A percentile compares a stretch with the other conserved stretches of the same genome.
Evolutionary conservation across 1,284 basidiomycete species (phyloP).

Genomic region (Wallemia hederae): DNA sequence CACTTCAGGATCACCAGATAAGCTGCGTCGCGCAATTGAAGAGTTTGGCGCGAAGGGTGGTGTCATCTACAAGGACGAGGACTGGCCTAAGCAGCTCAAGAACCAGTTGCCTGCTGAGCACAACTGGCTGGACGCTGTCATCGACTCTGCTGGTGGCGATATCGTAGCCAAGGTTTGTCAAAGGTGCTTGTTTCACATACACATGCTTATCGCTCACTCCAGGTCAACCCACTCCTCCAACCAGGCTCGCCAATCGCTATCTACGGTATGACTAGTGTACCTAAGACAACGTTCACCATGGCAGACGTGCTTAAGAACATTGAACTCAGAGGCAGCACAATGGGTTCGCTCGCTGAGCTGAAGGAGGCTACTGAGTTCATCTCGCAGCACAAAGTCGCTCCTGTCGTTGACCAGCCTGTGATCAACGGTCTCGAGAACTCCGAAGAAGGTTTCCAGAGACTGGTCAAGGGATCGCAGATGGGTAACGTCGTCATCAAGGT

Average conservation of each 20-base stretch:
- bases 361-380: conserved; percentile 40
- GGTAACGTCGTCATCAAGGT: conserved; percentile 39
- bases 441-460: conserved; percentile 37
- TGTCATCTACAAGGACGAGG: conserved; percentile 34
- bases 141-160: conserved; percentile 53
- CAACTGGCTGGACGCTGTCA: conserved; percentile 31
- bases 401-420: conserved; percentile 35
- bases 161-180: conserved; percentile 24
- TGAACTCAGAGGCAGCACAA: conserved; percentile 27
- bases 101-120: conserved; percentile 22
- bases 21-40: conserved; percentile 32
- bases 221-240: neutral
- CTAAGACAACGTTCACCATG: conserved; percentile 41
- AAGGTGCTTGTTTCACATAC: neutral
- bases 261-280: conserved; percentile 31
- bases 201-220: too few relatives aligned
- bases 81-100: conserved; percentile 33
- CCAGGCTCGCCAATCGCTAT: conserved; percentile 4
- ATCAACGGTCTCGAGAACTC: conserved; percentile 35
- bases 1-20: conserved; percentile 39
- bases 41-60: conserved; percentile 47
- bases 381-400: conserved; percentile 32
- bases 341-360: conserved; percentile 56
- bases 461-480: conserved; percentile 33
- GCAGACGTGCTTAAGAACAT: conserved; percentile 47